phyloP scores from a whole-genome alignment of 331 rosid genomes.

The Cydonia oblonga region DNA sequence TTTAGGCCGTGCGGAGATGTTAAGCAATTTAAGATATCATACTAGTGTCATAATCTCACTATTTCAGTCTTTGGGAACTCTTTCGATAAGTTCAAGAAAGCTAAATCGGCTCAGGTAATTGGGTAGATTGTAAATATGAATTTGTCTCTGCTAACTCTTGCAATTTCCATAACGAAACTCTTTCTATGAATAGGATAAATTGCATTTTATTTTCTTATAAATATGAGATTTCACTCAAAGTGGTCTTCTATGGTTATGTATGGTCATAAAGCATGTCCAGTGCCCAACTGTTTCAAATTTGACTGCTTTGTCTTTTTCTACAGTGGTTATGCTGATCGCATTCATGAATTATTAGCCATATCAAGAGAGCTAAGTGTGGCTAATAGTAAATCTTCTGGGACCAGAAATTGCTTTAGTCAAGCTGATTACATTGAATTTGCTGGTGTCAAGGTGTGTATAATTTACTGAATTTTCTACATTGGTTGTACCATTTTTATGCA shows the following conservation, averaged over 20 bases:
- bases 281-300: neutral
- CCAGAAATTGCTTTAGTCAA: slow-evolving; percentile 65
- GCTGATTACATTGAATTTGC: slow-evolving; percentile 88
- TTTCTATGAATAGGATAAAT: neutral
- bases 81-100: slow-evolving; percentile 82
- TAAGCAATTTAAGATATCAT: slow-evolving; percentile 97
- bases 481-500: slow-evolving; percentile 1
- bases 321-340: slow-evolving; percentile 97
- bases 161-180: neutral
- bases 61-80: slow-evolving; percentile 93
- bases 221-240: neutral
- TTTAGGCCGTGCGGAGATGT: slow-evolving; percentile 97
- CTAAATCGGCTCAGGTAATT: slow-evolving; percentile 90
- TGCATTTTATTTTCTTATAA: neutral
- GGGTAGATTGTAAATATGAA: neutral
- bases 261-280: slow-evolving; percentile 7
- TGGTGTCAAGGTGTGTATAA: slow-evolving; percentile 64
- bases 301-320: slow-evolving; percentile 17
- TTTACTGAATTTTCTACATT: slow-evolving; percentile 9
- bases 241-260: neutral
- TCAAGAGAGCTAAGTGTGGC: slow-evolving; percentile 69
- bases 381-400: slow-evolving; percentile 44
- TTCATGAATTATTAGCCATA: slow-evolving; percentile 67
- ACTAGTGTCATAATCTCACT: slow-evolving; percentile 90
- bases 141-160: neutral